phyloP scores from a whole-genome alignment of 257 asterid species.

The Haberlea rhodopensis region DNA sequence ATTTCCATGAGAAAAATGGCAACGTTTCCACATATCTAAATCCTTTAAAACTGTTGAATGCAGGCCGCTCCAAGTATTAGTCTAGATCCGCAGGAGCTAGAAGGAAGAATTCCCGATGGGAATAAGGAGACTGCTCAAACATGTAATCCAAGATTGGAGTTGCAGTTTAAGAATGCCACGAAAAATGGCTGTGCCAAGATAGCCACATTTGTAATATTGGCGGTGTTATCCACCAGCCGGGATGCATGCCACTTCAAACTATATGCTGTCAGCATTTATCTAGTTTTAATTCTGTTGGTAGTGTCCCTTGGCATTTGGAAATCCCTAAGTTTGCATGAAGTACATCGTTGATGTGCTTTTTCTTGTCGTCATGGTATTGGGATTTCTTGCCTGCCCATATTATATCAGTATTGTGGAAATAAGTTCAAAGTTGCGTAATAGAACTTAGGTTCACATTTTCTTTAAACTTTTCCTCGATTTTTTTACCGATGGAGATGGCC shows the following conservation, averaged over 20 bases:
- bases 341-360: conserved; percentile 19
- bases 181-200: conserved; percentile 20
- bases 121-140: conserved; percentile 20
- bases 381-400: not conserved
- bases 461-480: too few relatives aligned
- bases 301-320: conserved; percentile 40
- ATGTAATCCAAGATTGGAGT: conserved; percentile 14
- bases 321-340: conserved; percentile 35
- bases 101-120: conserved; percentile 19
- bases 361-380: not conserved
- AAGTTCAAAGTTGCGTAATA: not conserved
- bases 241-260: conserved; percentile 24
- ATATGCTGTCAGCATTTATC: conserved; percentile 31
- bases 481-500: not conserved
- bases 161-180: conserved; percentile 18
- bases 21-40: conserved; percentile 3
- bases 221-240: conserved; percentile 20
- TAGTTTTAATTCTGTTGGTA: conserved; percentile 34
- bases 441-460: not conserved
- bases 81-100: conserved; percentile 14
- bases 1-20: not conserved
- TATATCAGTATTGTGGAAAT: not conserved
- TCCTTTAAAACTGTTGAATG: conserved; percentile 20
- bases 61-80: conserved; percentile 33
- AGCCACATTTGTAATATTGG: conserved; percentile 21